Evolutionary conservation across 768 basidiomycete genomes (phyloP).

Genomic region (Boletus insuetus): DNA sequence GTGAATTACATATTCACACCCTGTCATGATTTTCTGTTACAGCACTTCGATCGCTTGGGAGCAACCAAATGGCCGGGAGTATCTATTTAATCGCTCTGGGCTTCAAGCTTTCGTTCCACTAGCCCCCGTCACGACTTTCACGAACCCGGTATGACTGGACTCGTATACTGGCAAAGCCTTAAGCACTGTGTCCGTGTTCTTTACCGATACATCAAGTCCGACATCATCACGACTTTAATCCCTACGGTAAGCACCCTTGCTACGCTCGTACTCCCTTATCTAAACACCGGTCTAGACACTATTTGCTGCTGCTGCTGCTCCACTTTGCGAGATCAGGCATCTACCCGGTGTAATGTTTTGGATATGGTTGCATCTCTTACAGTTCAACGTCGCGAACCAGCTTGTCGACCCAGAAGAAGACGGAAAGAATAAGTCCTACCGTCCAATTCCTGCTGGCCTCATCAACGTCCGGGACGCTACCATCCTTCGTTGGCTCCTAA

Average conservation of each 20-base stretch:
- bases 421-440: constrained; percentile 40
- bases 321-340: constrained; percentile 20
- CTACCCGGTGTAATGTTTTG: constrained; percentile 36
- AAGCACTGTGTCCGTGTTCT: constrained; percentile 12
- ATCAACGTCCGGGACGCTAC: constrained; percentile 37
- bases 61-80: background rate
- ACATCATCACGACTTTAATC: constrained; percentile 26
- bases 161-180: constrained; percentile 10
- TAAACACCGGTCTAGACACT: constrained; percentile 27
- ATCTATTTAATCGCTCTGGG: constrained; percentile 20
- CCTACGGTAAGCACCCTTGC: constrained; percentile 19
- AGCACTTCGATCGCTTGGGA: constrained; percentile 6
- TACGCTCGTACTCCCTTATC: background rate
- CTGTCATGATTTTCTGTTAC: constrained; percentile 4
- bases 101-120: background rate
- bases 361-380: constrained; percentile 47
- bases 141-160: constrained; percentile 20
- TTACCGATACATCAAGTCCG: constrained; percentile 26
- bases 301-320: constrained; percentile 35
- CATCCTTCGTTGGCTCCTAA: constrained; percentile 36
- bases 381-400: constrained; percentile 46
- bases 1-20: constrained; percentile 9
- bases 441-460: constrained; percentile 45
- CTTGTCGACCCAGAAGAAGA: constrained; percentile 41
- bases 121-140: constrained; percentile 12